These are phyloP conservation scores for Hysterangium stoloniferum DNA, from an alignment of 768 basidiomycete species.

Conservation along the genomic window DNA sequence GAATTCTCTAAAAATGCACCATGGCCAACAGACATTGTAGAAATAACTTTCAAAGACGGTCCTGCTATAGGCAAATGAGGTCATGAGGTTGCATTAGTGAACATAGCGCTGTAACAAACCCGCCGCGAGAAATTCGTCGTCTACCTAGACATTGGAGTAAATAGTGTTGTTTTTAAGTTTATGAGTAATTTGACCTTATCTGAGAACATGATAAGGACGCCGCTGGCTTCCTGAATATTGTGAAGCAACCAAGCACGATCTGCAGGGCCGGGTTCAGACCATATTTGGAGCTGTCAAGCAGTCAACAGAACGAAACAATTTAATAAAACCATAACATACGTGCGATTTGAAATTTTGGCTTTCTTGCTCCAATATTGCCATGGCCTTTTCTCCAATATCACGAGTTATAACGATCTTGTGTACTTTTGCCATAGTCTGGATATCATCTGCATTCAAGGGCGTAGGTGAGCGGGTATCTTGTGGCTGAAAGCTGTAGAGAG, in stretches of 20 bases:
- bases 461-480: background rate
- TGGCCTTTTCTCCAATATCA: constrained; percentile 8
- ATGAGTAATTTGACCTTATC: constrained; percentile 50
- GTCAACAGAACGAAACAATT: background rate
- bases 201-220: constrained; percentile 50
- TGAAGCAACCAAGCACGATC: constrained; percentile 66
- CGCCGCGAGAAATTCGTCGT: constrained; percentile 63
- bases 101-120: constrained; percentile 31
- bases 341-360: background rate
- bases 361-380: constrained; percentile 8
- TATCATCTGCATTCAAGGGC: background rate
- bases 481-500: constrained; percentile 4
- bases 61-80: constrained; percentile 46
- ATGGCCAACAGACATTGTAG: constrained; percentile 89
- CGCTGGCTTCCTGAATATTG: constrained; percentile 59
- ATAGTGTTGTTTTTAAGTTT: constrained; percentile 3
- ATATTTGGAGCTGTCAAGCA: constrained; percentile 6
- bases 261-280: constrained; percentile 5
- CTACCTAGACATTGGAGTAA: constrained; percentile 38
- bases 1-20: constrained; percentile 34
- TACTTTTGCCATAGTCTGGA: background rate
- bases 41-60: constrained; percentile 66
- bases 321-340: background rate
- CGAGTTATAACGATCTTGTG: constrained; percentile 9
- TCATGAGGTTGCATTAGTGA: background rate